Percentiles rank a stretch among this genome's conserved stretches.
phyloP scores from a whole-genome alignment of 768 basidiomycete genomes.

The Filobasidium wieringae region DNA sequence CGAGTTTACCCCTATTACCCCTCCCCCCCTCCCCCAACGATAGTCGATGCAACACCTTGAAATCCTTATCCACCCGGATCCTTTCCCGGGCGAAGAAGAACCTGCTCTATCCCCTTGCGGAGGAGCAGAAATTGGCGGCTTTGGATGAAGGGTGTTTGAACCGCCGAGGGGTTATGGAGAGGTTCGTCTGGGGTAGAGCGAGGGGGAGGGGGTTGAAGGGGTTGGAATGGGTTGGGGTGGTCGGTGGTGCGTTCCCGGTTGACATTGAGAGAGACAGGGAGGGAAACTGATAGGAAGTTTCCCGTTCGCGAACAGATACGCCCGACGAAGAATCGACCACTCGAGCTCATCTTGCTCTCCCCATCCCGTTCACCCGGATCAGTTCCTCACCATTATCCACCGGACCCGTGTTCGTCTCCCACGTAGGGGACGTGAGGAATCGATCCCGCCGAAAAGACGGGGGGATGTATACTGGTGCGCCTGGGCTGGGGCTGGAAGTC shows the following conservation, averaged over 20 bases:
- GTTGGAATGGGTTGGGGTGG: conserved; percentile 53
- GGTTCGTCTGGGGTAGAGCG: conserved; percentile 58
- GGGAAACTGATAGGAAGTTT: conserved; percentile 4
- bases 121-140: conserved; percentile 63
- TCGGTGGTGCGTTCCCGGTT: conserved; percentile 63
- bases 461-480: conserved; percentile 54
- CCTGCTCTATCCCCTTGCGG: conserved; percentile 50
- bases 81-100: not conserved
- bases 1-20: not conserved
- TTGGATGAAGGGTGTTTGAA: conserved; percentile 62
- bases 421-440: conserved; percentile 78
- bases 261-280: conserved; percentile 41
- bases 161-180: conserved; percentile 75
- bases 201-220: conserved; percentile 53
- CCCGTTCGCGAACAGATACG: conserved; percentile 42
- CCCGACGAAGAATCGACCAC: conserved; percentile 48
- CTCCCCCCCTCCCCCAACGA: not conserved
- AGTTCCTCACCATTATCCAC: conserved; percentile 51
- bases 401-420: conserved; percentile 69
- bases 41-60: no score
- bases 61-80: no score
- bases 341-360: conserved; percentile 60
- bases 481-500: conserved; percentile 71
- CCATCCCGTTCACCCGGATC: conserved; percentile 58
- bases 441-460: conserved; percentile 43